phyloP scores from a whole-genome alignment of 1,139 yeast genomes.

The Magnusiomyces sp. region DNA sequence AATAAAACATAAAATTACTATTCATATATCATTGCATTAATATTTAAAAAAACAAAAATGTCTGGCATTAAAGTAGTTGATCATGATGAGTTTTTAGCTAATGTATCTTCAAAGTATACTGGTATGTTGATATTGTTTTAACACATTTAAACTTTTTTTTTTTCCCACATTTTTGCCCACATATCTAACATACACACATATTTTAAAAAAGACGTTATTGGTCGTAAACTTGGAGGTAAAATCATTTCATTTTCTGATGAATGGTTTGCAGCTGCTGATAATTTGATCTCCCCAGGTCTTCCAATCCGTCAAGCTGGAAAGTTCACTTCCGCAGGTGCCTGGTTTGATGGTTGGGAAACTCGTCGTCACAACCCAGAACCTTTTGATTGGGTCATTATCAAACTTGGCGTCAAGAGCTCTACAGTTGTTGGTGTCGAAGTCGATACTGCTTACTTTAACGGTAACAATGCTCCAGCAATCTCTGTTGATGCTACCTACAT shows the following conservation, averaged over 20 bases:
- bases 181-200: background rate
- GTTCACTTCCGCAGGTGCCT: conserved; percentile 81
- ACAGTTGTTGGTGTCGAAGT: conserved; percentile 72
- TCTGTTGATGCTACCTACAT: conserved; percentile 65
- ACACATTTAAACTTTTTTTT: background rate
- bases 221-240: conserved; percentile 72
- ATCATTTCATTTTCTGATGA: conserved; percentile 69
- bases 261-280: conserved; percentile 93
- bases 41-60: too few relatives aligned
- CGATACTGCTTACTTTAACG: conserved; percentile 88
- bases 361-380: conserved; percentile 79
- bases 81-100: conserved; percentile 11
- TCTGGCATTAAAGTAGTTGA: conserved; percentile 2
- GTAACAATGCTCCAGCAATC: conserved; percentile 87
- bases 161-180: background rate
- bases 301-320: conserved; percentile 75
- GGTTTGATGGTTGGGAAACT: conserved; percentile 99
- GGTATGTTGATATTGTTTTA: background rate
- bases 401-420: conserved; percentile 80
- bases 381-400: conserved; percentile 78
- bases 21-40: too few relatives aligned
- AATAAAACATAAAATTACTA: too few relatives aligned
- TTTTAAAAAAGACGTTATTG: conserved; percentile 50
- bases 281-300: conserved; percentile 68
- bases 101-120: conserved; percentile 12